Evolutionary conservation across 352 stramenopile genomes (phyloP).

Genomic region (Globisporangium heterothallicum): DNA sequence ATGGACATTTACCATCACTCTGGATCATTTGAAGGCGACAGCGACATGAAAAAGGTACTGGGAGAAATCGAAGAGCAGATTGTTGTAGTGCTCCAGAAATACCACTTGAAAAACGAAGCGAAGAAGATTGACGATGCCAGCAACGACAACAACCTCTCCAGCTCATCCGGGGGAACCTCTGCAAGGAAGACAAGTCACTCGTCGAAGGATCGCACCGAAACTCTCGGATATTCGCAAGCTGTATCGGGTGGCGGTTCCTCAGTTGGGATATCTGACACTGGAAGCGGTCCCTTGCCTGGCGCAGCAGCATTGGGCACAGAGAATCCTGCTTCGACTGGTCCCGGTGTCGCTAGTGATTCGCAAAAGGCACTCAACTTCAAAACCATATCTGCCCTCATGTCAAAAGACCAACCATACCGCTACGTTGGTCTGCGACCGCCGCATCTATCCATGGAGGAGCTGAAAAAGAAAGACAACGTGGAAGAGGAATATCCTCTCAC

Average conservation of each 20-base stretch:
- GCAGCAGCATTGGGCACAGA: not conserved
- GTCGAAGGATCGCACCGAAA: not conserved
- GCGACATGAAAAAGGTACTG: slow-evolving; percentile 67
- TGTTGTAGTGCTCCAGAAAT: slow-evolving; percentile 56
- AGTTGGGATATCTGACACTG: not conserved
- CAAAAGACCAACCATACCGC: slow-evolving; percentile 68
- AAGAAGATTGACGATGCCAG: slow-evolving; percentile 27
- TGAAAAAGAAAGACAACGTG: slow-evolving; percentile 80
- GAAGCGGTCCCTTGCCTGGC: slow-evolving; percentile 5
- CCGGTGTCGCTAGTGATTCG: not conserved
- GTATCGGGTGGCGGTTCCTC: not conserved
- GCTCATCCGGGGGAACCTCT: not conserved
- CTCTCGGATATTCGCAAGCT: not conserved
- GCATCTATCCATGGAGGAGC: slow-evolving; percentile 69
- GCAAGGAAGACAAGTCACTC: not conserved
- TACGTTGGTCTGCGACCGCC: slow-evolving; percentile 57
- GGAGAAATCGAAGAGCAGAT: slow-evolving; percentile 77
- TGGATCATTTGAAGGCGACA: slow-evolving; percentile 44
- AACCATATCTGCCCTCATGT: slow-evolving; percentile 30
- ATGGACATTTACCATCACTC: not conserved
- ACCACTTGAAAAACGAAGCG: slow-evolving; percentile 50
- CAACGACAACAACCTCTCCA: not conserved
- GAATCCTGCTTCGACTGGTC: not conserved
- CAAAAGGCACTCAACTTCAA: slow-evolving; percentile 27
- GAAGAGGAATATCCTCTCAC: slow-evolving; percentile 85